Evolutionary conservation across 2,329 filamentous ascomycete genomes (phyloP), one percentile per base, ranked within the genome.

Genomic region (Rhinocladiella mackenziei): DNA sequence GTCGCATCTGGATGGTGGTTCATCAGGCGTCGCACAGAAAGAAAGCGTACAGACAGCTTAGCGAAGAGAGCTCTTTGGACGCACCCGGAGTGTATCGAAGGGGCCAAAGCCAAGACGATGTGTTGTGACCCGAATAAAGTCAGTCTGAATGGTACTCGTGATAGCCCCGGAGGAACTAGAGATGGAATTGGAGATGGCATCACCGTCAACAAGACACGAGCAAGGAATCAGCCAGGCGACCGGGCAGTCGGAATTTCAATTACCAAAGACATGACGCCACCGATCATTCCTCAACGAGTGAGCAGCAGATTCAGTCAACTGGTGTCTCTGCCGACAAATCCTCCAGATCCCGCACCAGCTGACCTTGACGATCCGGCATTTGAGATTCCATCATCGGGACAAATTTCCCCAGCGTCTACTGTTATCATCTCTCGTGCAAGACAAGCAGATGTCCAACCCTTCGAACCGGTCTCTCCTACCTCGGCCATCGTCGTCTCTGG

Each of bases 1-100:
- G 35, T 15, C 22, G 28, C 13, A 4, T n/a, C 39, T 9, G 42
- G 26, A 15, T 39, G 34, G 29, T 45, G 42, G 42, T 19, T 45
- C 15, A 22, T 13, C n/a, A 28, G n/a, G 6, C 42, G 43, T n/a
- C 33, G 33, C 20, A 25, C 13, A 14, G 37, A 45, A 22, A 17
- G 39, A 32, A 38, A 35, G 34, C 43, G 38, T 5, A 28, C 26
- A 9, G 38, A 42, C 30, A 17, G 17, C 15, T 4, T 42, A 15
- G 42, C 19, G 15, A 15, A 32, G 13, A 30, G 15, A 15, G 48
- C 39, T 11, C 19, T 29, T 11, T 51, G 48, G 43, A 23, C 47
- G 19, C 29, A 43, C 20, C 39, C 26, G 30, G 35, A 22, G 19
- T 38, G 47, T 31, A 43, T 43, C 28, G 38, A 46, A 26, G 20